phyloP scores from a whole-genome alignment of 305 asterid species.

The Solanum hybrid region DNA sequence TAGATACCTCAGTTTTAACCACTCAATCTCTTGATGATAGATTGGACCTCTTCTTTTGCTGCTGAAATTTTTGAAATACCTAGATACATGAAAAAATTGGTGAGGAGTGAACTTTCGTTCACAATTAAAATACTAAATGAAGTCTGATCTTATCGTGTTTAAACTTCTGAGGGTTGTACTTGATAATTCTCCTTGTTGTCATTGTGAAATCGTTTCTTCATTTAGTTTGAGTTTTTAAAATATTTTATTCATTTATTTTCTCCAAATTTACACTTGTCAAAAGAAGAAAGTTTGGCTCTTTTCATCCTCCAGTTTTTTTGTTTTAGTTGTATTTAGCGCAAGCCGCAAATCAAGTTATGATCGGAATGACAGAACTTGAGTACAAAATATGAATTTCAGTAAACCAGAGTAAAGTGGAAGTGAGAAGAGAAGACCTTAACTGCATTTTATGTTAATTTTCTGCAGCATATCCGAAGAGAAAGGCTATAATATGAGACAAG shows the following conservation, averaged over 20 bases:
- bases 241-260: neutral
- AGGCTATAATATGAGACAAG: neutral
- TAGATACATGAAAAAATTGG: neutral
- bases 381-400: neutral
- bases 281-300: neutral
- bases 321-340: neutral
- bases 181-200: neutral
- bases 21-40: neutral
- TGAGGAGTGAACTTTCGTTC: neutral
- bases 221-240: neutral
- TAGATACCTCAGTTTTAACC: neutral
- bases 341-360: neutral
- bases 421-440: neutral
- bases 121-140: neutral
- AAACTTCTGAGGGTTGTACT: neutral
- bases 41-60: neutral
- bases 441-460: neutral
- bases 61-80: neutral
- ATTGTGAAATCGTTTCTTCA: neutral
- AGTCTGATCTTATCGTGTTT: neutral
- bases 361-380: neutral
- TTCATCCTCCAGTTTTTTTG: neutral
- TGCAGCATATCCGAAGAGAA: neutral
- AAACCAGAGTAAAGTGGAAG: neutral
- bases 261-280: neutral